Evolutionary conservation across 768 basidiomycete species (phyloP).

Genomic region (Agaricus subrufescens): DNA sequence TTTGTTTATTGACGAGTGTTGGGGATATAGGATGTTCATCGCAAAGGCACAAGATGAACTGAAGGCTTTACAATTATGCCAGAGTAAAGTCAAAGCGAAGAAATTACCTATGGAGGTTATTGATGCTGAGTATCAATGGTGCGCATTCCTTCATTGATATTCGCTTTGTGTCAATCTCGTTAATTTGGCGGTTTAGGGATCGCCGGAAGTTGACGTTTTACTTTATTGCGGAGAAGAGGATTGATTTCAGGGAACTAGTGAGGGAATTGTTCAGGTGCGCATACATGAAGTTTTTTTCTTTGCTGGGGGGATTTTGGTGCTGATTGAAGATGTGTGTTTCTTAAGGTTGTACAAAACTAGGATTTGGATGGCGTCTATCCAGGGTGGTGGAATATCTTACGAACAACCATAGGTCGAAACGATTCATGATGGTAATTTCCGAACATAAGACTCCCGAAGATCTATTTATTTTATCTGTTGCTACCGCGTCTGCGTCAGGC

Average conservation of each 20-base stretch:
- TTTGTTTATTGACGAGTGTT: not conserved
- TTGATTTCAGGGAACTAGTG: constrained; percentile 95
- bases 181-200: constrained; percentile 53
- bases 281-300: not conserved
- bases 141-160: constrained; percentile 28
- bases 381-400: constrained; percentile 39
- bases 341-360: constrained; percentile 85
- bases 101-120: constrained; percentile 98
- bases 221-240: constrained; percentile 92
- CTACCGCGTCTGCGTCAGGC: too few species aligned
- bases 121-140: constrained; percentile 99
- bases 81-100: constrained; percentile 89
- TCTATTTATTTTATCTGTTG: too few species aligned
- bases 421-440: not conserved
- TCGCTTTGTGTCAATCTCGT: not conserved
- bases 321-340: not conserved
- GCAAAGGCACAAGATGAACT: constrained; percentile 87
- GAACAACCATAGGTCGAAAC: constrained; percentile 25
- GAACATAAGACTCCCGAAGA: not conserved
- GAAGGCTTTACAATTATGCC: constrained; percentile 87
- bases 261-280: constrained; percentile 86
- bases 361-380: constrained; percentile 91
- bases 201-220: constrained; percentile 98
- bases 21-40: constrained; percentile 52
- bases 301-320: not conserved